Base-by-base conservation (phyloP, 305 asterid species). In the Striga hermonthica region DNA sequence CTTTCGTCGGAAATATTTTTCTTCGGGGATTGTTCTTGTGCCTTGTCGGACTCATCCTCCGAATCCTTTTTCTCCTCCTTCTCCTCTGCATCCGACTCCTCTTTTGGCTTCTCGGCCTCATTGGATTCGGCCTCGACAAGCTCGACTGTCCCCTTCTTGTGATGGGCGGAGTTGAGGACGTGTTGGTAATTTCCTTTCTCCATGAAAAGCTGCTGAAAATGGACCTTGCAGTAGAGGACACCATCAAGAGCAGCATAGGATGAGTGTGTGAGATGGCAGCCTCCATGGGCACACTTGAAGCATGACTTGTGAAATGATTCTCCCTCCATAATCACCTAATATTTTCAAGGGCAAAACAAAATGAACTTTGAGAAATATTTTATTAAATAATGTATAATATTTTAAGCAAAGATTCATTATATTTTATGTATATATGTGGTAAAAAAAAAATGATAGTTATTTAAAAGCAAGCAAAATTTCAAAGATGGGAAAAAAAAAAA, bases 231-330 rank as follows among this genome's bases (percentile, higher is more conserved):
- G 76, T 88, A 88, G n/a, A 85, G 82, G 60, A 80, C 49, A 0
- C 94, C 95, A 60, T 88, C 83, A 6, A 86, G 75, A 8, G 95
- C 83, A 57, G 91, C 95, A 11, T 88, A 88, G 9, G 80, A 68
- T 56, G 98, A 86, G 82, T 91, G 98, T 31, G 98, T 91, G 0
- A 91, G 83, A 4, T 86, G 82, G 74, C 96, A 91, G 5, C 96
- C 96, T 15, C 95, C 95, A 66, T 85, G 95, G 12, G 96, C 98
- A 78, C 98, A 91, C 70, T 84, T 91, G 89, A 91, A 91, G 85
- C 98, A 91, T 60, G 95, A 78, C 67, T 87, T 89, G 79, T 89
- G 98, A 81, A 75, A 89, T 35, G 87, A 75, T 50, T 85, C 92
- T 66, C 92, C 98, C 74, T 91, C 98, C 96, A 91, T 86, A 10